phyloP scores from a whole-genome alignment of 192 early-diverging fungal genomes.

The Phycomyces blakesleeanus region DNA sequence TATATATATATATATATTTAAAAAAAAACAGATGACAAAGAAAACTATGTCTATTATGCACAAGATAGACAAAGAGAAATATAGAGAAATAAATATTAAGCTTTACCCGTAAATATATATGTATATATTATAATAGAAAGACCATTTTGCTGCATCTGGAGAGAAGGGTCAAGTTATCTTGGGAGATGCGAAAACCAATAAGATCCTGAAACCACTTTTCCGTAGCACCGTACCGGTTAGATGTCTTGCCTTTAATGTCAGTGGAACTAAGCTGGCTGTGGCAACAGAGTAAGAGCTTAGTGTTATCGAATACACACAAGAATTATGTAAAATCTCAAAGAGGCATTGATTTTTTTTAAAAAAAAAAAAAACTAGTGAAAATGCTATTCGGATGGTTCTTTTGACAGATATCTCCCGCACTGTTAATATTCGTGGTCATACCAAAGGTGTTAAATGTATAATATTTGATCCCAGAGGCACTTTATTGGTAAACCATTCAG shows the following conservation, averaged over 20 bases:
- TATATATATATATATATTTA: too few species aligned
- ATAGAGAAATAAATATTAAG: too few species aligned
- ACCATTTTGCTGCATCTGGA: slow-evolving; percentile 21
- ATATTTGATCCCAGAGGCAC: slow-evolving; percentile 28
- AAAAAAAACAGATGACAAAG: too few species aligned
- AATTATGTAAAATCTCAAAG: too few species aligned
- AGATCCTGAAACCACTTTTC: slow-evolving; percentile 19
- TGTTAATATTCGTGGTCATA: slow-evolving; percentile 29
- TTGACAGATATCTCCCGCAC: slow-evolving; percentile 16
- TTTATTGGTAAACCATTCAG: slow-evolving; percentile 17
- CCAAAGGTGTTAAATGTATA: slow-evolving; percentile 21
- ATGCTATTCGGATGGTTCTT: slow-evolving; percentile 24
- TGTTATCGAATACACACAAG: too few species aligned
- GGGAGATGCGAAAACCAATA: slow-evolving; percentile 12
- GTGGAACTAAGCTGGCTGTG: slow-evolving; percentile 30
- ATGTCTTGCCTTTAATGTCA: slow-evolving; percentile 14
- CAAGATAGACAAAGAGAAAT: too few species aligned
- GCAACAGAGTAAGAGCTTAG: slow-evolving; percentile 40
- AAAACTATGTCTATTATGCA: too few species aligned
- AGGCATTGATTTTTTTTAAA: too few species aligned
- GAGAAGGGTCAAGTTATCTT: slow-evolving; percentile 27
- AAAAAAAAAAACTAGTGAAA: slow-evolving; percentile 26
- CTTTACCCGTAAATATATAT: too few species aligned
- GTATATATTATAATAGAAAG: neutral
- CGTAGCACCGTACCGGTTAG: slow-evolving; percentile 31